Base-by-base conservation (phyloP, 2,329 filamentous ascomycete genomes). In the Phaeomoniella chlamydospora region DNA sequence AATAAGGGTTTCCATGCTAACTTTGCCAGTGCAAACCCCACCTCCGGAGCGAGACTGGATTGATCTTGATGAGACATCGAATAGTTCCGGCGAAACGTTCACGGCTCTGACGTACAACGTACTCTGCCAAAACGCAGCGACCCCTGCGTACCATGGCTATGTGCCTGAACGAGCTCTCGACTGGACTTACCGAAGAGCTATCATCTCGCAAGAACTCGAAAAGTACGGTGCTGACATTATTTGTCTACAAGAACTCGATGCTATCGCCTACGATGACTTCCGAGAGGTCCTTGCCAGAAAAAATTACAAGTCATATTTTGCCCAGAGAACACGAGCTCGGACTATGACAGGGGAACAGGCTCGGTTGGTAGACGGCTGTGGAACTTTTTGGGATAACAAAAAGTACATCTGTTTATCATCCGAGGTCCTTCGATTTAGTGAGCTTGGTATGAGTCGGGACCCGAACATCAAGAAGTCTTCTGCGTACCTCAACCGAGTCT, bases 401-500 rank as follows among this genome's bases (percentile, higher is more conserved):
- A 96, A 94, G 64, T 96, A 81, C 59, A 82, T 94, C 41, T 63
- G 94, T 40, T 72, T 98, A 15, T 88, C 96, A 62, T 94, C 94
- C 64, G 82, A 93, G 52, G 65, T 94, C 43, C 80, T 98, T 50
- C 86, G 94, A 57, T 94, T 94, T 54, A 79, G 82, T 26, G 80
- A 84, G 40, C 83, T 85, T 38, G 88, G 88, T 45, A 94, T 98
- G 58, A 90, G 92, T 53, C 72, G 90, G 45, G 84, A 87, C 2
- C 84, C 87, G 2, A 90, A 96, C 54, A 90, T 96, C 54, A 94
- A 94, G 75, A 96, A 96, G 63, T 83, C 87, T 38, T 84, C 93
- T 53, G 90, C 98, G 50, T 88, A 96, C 39, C 96, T 94, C 70
- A 98, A 98, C 56, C 81, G 90, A 17, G 81, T 98, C 41, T 96